These are phyloP conservation scores for Solanum hybrid DNA, from an alignment of 305 asterid species.

Conservation along the genomic window DNA sequence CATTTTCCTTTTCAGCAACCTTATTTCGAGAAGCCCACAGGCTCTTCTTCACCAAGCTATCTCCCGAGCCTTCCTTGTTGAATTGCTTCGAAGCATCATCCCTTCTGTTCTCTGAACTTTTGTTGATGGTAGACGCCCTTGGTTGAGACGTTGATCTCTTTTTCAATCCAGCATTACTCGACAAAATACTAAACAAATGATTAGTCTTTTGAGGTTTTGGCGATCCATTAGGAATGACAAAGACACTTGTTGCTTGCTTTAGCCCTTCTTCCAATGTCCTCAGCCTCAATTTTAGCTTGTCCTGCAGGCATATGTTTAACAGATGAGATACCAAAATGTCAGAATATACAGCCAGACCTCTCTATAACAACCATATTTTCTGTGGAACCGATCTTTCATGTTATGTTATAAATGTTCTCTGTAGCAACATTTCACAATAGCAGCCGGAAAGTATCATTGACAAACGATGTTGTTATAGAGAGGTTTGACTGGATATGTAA, in stretches of 20 bases:
- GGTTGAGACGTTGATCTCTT: constrained; percentile 69
- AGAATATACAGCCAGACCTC: background rate
- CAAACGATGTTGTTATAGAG: background rate
- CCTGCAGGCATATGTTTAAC: constrained; percentile 27
- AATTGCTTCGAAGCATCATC: constrained; percentile 12
- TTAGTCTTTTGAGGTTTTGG: constrained; percentile 39
- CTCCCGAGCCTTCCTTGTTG: background rate
- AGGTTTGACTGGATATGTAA: background rate
- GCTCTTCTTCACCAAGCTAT: background rate
- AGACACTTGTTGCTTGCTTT: constrained; percentile 29
- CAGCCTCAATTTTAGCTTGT: constrained; percentile 76
- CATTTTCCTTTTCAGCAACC: constrained; percentile 58
- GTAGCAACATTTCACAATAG: background rate
- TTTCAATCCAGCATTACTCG: constrained; percentile 39
- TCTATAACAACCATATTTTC: background rate
- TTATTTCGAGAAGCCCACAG: constrained; percentile 52
- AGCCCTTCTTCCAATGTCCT: constrained; percentile 74
- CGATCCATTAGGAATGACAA: constrained; percentile 23
- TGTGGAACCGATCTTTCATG: background rate
- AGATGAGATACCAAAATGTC: background rate
- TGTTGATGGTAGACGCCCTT: constrained; percentile 36
- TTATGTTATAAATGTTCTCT: background rate
- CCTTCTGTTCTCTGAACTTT: constrained; percentile 25
- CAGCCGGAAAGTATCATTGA: background rate
- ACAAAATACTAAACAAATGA: constrained; percentile 51